Evolutionary conservation across 2,329 filamentous ascomycete species (phyloP), one percentile per base, ranked within the genome.

Genomic region (Bisporella sp.): DNA sequence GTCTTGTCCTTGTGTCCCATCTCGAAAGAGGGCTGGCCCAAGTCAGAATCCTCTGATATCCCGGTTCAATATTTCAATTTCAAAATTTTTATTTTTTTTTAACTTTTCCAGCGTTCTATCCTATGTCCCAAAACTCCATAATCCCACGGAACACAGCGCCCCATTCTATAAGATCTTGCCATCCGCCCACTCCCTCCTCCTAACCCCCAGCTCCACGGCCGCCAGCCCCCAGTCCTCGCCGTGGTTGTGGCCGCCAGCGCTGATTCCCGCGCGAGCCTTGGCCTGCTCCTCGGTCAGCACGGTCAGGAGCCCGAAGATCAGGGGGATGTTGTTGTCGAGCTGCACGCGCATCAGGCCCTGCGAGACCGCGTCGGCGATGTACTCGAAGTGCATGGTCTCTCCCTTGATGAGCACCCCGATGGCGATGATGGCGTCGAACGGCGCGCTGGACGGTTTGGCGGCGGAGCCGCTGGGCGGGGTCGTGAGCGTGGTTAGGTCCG

Each of bases 311-410:
- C 93, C 92, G 69, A 97, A 96, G 52, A 97, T 81, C 53, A 99
- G 86, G 32, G 93, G 93, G 46, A 95, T 81, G 42, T 89, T 87
- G 7, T 82, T 84, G 67, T 99, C 92, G 49, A 97, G 76, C 69
- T 95, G 90, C 52, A 97, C 84, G 57, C 89, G 84, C 93, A 99
- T 99, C 54, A 99, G 77, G 5, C 89, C 93, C 55, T 96, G 89
- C 51, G 84, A 89, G 5, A 95, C 90, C 40, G 89, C 82, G 57
- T 97, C 93, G 41, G 91, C 80, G 62, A 99, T 99, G 73, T 99
- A 97, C 72, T 99, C 93, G 65, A 99, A 99, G 72, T 99, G 93
- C 90, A 96, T 96, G 5, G 93, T 97, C 71, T 95, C 88, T 68
- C 93, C 93, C 75, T 99, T 99, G 73, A 99, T 96, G 54, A 99